phyloP scores from a whole-genome alignment of 441 rosid genomes.

The Euphorbia schlechtendalii region DNA sequence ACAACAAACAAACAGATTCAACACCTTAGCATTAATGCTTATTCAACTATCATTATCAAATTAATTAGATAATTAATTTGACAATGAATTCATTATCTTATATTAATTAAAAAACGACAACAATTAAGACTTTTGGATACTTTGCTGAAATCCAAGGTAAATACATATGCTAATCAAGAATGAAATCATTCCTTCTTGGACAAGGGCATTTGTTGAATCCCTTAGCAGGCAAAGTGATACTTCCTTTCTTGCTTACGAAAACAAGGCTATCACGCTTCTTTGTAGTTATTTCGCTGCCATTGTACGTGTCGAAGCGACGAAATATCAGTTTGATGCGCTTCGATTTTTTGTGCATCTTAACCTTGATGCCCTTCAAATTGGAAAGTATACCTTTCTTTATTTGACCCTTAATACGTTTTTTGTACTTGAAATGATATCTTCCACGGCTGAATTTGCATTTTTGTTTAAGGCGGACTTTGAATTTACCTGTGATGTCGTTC shows the following conservation, averaged over 20 bases:
- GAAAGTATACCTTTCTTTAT: constrained; percentile 33
- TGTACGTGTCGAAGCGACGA: no score
- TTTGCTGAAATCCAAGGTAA: no score
- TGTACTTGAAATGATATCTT: constrained; percentile 41
- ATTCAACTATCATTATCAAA: neutral
- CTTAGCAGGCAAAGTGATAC: constrained; percentile 5
- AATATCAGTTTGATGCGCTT: neutral
- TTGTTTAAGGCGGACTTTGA: constrained; percentile 27
- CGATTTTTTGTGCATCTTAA: constrained; percentile 42
- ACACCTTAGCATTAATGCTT: neutral
- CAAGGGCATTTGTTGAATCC: constrained; percentile 46
- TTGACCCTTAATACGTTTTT: constrained; percentile 33
- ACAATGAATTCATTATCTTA: neutral
- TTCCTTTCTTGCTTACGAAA: neutral
- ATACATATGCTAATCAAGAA: constrained; percentile 21
- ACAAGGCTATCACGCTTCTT: constrained; percentile 3
- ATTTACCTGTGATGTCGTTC: constrained; percentile 32
- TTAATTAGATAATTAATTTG: neutral
- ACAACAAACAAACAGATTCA: no score
- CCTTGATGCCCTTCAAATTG: constrained; percentile 35
- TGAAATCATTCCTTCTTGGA: constrained; percentile 39
- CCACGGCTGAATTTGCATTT: constrained; percentile 34
- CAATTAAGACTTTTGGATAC: neutral
- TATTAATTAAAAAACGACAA: neutral
- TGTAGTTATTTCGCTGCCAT: neutral